Base-by-base conservation (phyloP, 106 monocot species). In the Apostasia shenzhenica region DNA sequence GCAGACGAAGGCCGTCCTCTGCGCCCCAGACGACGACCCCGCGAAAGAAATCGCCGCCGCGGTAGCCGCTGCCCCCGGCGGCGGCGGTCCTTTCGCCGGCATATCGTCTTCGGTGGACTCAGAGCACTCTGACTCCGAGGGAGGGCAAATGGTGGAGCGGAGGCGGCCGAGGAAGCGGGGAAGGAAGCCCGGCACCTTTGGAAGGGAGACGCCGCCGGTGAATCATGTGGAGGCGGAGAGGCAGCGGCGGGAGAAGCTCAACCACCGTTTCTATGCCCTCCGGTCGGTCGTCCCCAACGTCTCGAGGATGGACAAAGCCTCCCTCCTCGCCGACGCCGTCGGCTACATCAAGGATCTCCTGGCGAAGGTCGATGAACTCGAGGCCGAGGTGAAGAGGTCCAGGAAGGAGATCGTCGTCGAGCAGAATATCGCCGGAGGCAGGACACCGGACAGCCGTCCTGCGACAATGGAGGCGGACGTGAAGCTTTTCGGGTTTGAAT, bases 301-400 rank as follows among this genome's bases (percentile, higher is more conserved):
- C 43, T 76, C 83, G 38, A 70, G 80, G 54, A 83, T 83, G 83
- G 82, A 87, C 80, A 80, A 82, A 75, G 86, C 86, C 26, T 87
- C 82, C 4, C 69, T 85, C 26, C 77, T 88, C n/a, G 74, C 78
- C 3, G 83, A 88, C 57, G 78, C 82, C 69, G 83, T 81, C 13
- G 48, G 75, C 38, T 88, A 88, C 81, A 84, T 88, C 72, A 76
- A 77, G 56, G 75, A 84, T 46, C 81, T 88, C 47, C 45, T 66
- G 43, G 57, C 45, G 38, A 73, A 57, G 63, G 73, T 86, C 2
- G 86, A 74, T 11, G 67, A 82, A 48, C 77, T 86, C 9, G 80
- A 86, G 64, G 40, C 59, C 4, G 70, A 65, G 38, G 39, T 51
- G 2, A 82, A 76, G 70, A 47, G 48, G 57, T 26, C 6, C 2